Evolutionary conservation across 1,284 basidiomycete genomes (phyloP), one percentile per base, ranked within the genome.

Genomic region (Ustilago curta): DNA sequence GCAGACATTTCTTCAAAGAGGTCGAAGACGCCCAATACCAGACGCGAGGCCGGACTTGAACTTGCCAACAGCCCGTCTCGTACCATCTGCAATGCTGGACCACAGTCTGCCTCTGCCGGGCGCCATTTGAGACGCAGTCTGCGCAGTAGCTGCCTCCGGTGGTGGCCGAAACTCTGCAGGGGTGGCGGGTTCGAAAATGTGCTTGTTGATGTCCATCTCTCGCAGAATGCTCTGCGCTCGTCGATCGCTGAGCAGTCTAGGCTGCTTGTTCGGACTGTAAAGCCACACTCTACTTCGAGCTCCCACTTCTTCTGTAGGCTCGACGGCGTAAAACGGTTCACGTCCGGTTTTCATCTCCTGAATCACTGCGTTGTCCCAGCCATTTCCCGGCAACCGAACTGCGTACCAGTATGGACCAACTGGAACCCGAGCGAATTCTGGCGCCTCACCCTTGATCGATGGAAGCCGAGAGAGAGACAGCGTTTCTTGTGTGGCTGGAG

Each of bases 321-420:
- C 16, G 39, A 54, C 39, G 18, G 40, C 56, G 12, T 43, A 50
- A 37, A 59, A 66, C 0, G 57, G 27, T 14, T 16, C 9, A 12
- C 21, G 40, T 9, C n/a, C 3, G 16, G 25, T 14, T 32, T 25
- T 47, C 44, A 64, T 47, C 5, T 4, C 11, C 12, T 45, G 19
- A 8, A 64, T 16, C 2, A 40, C 37, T 8, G 21, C 23, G 8
- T n/a, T 29, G 35, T 51, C 49, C 55, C 61, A 64, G 11, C 49
- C 48, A 23, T 37, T 37, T 2, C 35, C 35, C 35, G 35, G 35
- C 35, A 37, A 14, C 35, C 14, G 35, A 37, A 37, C 35, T 14
- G 35, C 35, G 3, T 37, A 2, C 35, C 35, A 37, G 35, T 37
- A 37, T 37, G 35, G 35, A 16, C 35, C 35, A 14, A 12, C 35